Percentiles rank a stretch among this genome's conserved stretches.
Evolutionary conservation across 2,329 filamentous ascomycete genomes (phyloP).

Genomic region (Pyrenochaeta sp.): DNA sequence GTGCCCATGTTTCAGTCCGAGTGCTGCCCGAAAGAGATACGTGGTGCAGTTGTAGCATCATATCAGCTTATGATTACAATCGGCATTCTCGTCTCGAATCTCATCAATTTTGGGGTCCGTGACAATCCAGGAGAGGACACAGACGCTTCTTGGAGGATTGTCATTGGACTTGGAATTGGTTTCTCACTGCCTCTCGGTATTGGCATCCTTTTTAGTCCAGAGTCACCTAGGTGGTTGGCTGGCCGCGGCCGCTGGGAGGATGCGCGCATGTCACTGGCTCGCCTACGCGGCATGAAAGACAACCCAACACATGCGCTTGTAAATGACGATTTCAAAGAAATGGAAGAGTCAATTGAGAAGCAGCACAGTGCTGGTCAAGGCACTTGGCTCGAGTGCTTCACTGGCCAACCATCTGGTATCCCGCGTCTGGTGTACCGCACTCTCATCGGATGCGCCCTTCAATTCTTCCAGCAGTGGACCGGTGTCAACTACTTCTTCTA

Average conservation of each 20-base stretch:
- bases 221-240: conserved; percentile 56
- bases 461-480: conserved; percentile 47
- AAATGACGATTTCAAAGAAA: conserved; percentile 61
- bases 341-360: conserved; percentile 40
- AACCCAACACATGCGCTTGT: conserved; percentile 57
- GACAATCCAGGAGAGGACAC: conserved; percentile 49
- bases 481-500: conserved; percentile 63
- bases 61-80: conserved; percentile 58
- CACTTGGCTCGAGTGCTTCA: conserved; percentile 43
- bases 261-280: conserved; percentile 61
- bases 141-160: conserved; percentile 46
- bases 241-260: conserved; percentile 58
- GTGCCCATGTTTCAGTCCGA: conserved; percentile 75
- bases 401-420: conserved; percentile 47
- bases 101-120: conserved; percentile 52
- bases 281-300: conserved; percentile 62
- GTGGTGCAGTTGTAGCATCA: conserved; percentile 67
- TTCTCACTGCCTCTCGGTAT: conserved; percentile 43
- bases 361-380: conserved; percentile 39
- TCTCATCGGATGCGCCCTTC: conserved; percentile 38
- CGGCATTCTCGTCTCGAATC: conserved; percentile 49
- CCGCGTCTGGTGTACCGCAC: conserved; percentile 49
- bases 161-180: conserved; percentile 43
- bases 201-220: conserved; percentile 41
- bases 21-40: conserved; percentile 68